A percentile compares a stretch with the other conserved stretches of the same genome.
Evolutionary conservation across 345 rosid species (phyloP).

Genomic region (Salix arbutifolia): DNA sequence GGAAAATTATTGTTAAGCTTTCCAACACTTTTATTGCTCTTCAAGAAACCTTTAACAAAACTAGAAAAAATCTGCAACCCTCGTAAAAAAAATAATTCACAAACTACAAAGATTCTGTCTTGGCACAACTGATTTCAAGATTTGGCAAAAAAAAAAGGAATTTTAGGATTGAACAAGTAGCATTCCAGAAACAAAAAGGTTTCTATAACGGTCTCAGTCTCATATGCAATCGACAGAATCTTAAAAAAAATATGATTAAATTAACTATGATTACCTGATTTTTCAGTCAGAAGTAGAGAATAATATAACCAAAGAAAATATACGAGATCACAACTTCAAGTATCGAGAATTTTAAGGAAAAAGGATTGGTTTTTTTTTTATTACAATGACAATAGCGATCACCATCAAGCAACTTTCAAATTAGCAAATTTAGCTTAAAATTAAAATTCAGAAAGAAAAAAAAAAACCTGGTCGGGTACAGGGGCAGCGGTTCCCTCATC

Average conservation of each 20-base stretch:
- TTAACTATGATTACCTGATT: not conserved
- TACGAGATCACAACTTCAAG: not conserved
- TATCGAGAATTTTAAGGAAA: not conserved
- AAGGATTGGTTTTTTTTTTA: too few relatives aligned
- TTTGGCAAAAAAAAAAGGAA: not conserved
- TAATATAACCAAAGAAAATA: not conserved
- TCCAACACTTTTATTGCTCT: not conserved
- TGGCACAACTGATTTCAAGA: not conserved
- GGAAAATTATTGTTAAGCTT: not conserved
- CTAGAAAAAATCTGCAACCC: not conserved
- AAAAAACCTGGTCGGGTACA: conserved; percentile 71
- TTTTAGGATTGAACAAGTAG: not conserved
- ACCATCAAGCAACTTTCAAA: not conserved
- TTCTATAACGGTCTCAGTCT: not conserved
- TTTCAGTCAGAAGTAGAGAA: not conserved
- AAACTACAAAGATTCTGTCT: not conserved
- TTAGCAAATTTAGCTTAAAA: not conserved
- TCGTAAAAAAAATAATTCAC: not conserved
- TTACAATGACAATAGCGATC: not conserved
- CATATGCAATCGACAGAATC: not conserved
- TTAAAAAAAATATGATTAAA: too few relatives aligned
- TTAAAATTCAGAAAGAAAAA: not conserved
- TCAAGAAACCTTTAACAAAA: not conserved
- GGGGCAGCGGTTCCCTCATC: conserved; percentile 92
- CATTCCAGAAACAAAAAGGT: not conserved